Evolutionary conservation across 1,284 basidiomycete genomes (phyloP).

Genomic region (Neonothopanus nambi): DNA sequence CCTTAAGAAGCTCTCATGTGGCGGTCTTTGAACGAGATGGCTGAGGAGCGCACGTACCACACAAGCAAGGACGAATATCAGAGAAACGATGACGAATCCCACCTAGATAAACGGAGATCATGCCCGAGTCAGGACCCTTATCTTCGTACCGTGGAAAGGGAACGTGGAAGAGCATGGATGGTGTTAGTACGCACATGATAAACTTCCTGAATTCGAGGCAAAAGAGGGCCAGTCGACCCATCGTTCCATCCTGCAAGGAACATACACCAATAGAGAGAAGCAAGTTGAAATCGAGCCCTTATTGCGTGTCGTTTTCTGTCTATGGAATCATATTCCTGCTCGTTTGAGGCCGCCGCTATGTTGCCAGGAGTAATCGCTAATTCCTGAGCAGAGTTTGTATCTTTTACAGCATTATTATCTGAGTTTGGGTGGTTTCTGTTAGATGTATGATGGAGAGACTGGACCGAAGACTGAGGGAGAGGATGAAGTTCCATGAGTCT

Average conservation of each 20-base stretch:
- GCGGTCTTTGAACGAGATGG: not conserved
- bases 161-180: too few relatives aligned
- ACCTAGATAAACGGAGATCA: too few relatives aligned
- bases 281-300: conserved; percentile 9
- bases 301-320: not conserved
- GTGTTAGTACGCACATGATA: conserved; percentile 13
- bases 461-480: too few relatives aligned
- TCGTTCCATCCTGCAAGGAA: conserved; percentile 21
- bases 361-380: too few relatives aligned
- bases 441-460: too few relatives aligned
- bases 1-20: conserved; percentile 1
- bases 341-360: not conserved
- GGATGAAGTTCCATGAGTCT: too few relatives aligned
- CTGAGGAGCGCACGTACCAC: not conserved
- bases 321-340: not conserved
- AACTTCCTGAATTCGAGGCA: conserved; percentile 18
- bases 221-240: conserved; percentile 17
- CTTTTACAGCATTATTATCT: too few relatives aligned
- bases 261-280: conserved; percentile 14
- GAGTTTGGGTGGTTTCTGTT: too few relatives aligned
- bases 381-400: too few relatives aligned
- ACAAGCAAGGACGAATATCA: conserved; percentile 23
- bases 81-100: conserved; percentile 19
- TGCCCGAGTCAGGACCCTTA: too few relatives aligned
- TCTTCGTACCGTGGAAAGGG: too few relatives aligned